A percentile compares a stretch with the other conserved stretches of the same genome.
phyloP scores from a whole-genome alignment of 2,329 filamentous ascomycete species.

The Hymenotorrendiella dingleyae region DNA sequence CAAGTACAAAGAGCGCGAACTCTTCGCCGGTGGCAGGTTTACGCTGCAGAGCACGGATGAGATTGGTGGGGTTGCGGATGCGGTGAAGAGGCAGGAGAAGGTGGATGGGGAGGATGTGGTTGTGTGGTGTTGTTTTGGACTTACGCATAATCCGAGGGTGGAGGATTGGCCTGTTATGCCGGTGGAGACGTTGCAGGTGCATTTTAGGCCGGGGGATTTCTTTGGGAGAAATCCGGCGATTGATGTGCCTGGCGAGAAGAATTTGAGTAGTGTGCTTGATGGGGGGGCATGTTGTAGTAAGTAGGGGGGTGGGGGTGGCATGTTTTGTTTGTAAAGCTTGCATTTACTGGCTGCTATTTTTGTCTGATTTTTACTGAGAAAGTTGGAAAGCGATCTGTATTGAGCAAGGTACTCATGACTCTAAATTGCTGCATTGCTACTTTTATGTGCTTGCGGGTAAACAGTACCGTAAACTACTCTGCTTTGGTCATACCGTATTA shows the following conservation, averaged over 20 bases:
- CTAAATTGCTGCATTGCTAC: too few relatives aligned
- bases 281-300: neutral
- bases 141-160: conserved; percentile 81
- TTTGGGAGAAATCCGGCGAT: conserved; percentile 50
- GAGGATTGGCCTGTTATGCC: conserved; percentile 91
- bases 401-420: too few relatives aligned
- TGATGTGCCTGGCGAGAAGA: conserved; percentile 42
- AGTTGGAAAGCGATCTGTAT: too few relatives aligned
- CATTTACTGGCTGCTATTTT: too few relatives aligned
- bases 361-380: too few relatives aligned
- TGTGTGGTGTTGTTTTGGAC: conserved; percentile 86
- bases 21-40: conserved; percentile 30
- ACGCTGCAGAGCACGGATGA: conserved; percentile 29
- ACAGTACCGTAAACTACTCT: too few relatives aligned
- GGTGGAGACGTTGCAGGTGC: conserved; percentile 72
- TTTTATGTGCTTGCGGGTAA: too few relatives aligned
- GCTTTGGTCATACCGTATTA: too few relatives aligned
- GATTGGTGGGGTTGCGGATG: conserved; percentile 46
- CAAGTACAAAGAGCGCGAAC: conserved; percentile 56
- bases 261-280: neutral
- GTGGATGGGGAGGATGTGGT: conserved; percentile 84
- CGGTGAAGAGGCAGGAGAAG: conserved; percentile 76
- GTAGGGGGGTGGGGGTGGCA: neutral
- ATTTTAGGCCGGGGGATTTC: conserved; percentile 55
- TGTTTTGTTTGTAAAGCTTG: too few relatives aligned